Evolutionary conservation across 2,329 filamentous ascomycete genomes (phyloP).

Genomic region (Penicillium sumatraense): DNA sequence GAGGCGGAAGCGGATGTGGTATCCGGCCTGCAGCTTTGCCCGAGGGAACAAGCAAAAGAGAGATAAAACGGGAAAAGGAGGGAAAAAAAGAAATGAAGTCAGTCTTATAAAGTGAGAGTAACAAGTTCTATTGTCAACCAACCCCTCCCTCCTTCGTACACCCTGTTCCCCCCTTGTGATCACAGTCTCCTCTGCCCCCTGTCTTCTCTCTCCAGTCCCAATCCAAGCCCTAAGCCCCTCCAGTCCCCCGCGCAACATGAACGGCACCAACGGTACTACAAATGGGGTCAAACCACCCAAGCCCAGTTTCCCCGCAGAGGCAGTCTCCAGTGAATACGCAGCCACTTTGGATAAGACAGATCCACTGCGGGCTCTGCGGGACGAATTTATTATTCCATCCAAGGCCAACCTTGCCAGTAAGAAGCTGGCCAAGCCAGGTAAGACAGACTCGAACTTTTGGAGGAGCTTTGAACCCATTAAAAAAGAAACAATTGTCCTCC

Average conservation of each 20-base stretch:
- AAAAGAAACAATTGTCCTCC: neutral
- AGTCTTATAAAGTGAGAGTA: neutral
- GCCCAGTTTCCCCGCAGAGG: slow-evolving; percentile 36
- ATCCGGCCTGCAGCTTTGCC: slow-evolving; percentile 18
- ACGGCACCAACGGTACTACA: slow-evolving; percentile 6
- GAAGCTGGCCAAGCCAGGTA: slow-evolving; percentile 54
- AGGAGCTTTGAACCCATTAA: too few species aligned
- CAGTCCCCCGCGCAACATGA: neutral
- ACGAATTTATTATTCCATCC: slow-evolving; percentile 77
- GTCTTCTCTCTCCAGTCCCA: neutral
- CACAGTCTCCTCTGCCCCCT: neutral
- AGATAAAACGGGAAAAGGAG: too few species aligned
- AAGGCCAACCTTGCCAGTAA: slow-evolving; percentile 71
- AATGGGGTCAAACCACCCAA: slow-evolving; percentile 26
- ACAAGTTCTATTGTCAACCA: slow-evolving; percentile 1
- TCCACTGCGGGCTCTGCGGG: slow-evolving; percentile 62
- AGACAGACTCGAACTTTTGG: too few species aligned
- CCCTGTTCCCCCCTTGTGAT: neutral
- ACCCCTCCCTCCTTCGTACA: neutral
- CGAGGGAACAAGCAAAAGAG: slow-evolving; percentile 2
- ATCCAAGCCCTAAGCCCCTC: neutral
- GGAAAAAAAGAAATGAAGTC: neutral
- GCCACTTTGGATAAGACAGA: slow-evolving; percentile 64
- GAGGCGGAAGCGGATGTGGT: slow-evolving; percentile 30
- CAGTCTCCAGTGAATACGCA: slow-evolving; percentile 43